Conservation (phyloP, 176 grass and related monocot genomes). For the Themeda triandra region DNA sequence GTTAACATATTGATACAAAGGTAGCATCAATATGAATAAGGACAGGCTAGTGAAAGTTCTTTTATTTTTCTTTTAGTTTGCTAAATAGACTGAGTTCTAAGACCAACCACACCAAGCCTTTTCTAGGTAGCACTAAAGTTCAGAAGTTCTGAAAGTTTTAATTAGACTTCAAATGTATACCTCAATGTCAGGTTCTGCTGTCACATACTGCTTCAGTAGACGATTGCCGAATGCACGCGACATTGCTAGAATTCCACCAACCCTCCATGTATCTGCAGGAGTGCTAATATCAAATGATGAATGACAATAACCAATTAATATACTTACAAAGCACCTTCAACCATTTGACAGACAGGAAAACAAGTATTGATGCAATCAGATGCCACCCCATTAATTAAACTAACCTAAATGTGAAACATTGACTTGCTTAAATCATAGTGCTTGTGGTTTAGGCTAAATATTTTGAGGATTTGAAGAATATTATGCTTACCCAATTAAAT, state of each 20-base stretch:
- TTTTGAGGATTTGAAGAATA: not conserved
- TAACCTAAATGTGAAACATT: not conserved
- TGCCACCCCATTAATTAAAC: not conserved
- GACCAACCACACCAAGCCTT: not conserved
- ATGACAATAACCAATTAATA: not conserved
- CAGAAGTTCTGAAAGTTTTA: slow-evolving; percentile 5
- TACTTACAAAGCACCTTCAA: slow-evolving; percentile 29
- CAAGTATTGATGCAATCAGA: not conserved
- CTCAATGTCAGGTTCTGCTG: slow-evolving; percentile 86
- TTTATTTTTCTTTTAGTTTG: not conserved
- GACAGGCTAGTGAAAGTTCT: not conserved
- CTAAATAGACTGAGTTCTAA: not conserved
- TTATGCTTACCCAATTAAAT: not conserved
- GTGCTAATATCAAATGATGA: slow-evolving; percentile 24
- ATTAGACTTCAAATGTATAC: slow-evolving; percentile 42
- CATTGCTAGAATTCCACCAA: slow-evolving; percentile 81
- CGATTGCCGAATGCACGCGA: slow-evolving; percentile 91
- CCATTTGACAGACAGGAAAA: not conserved
- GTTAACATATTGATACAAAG: not conserved
- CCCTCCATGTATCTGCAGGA: slow-evolving; percentile 78
- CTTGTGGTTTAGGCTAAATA: not conserved
- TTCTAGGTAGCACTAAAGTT: not conserved
- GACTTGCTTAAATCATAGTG: not conserved
- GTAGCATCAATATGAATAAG: not conserved
- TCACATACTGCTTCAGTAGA: slow-evolving; percentile 64